Percentiles rank a stretch among this genome's conserved stretches.
Conservation (phyloP, 306 rosid species). For the Medicago ruthenica region DNA sequence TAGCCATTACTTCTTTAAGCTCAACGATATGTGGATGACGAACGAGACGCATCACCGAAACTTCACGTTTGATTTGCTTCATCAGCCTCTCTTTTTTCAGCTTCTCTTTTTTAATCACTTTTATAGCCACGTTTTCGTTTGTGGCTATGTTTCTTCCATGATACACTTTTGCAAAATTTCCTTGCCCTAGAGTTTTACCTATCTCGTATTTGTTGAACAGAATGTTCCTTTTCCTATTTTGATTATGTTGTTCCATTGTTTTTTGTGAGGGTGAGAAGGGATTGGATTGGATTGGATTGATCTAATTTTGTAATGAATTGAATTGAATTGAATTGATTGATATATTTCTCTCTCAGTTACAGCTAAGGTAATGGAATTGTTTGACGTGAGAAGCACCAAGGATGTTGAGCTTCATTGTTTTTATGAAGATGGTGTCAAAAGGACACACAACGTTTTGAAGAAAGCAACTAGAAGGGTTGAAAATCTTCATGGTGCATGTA, state of each 20-base stretch:
- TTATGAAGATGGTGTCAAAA: constrained; percentile 44
- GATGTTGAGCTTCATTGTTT: constrained; percentile 14
- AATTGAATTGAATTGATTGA: too few species aligned
- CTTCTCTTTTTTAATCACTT: constrained; percentile 64
- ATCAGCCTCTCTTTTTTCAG: constrained; percentile 61
- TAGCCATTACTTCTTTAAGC: constrained; percentile 84
- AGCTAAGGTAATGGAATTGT: constrained; percentile 32
- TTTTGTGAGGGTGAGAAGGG: too few species aligned
- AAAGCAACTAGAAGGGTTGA: constrained; percentile 30
- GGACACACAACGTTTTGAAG: constrained; percentile 48
- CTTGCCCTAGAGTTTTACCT: constrained; percentile 72
- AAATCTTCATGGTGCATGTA: constrained; percentile 48
- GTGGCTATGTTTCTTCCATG: constrained; percentile 54
- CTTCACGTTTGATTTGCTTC: constrained; percentile 80
- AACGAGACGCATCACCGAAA: constrained; percentile 74
- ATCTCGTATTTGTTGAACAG: constrained; percentile 76
- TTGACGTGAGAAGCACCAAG: constrained; percentile 37
- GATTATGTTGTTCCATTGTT: constrained; percentile 27
- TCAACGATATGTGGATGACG: constrained; percentile 78
- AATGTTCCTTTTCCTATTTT: constrained; percentile 39
- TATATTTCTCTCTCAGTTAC: neutral
- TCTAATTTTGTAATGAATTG: neutral
- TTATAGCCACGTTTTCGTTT: constrained; percentile 74
- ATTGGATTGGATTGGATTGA: neutral
- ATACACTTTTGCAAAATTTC: constrained; percentile 81